Conservation (phyloP, 768 basidiomycete species). For the Trametes punicea region DNA sequence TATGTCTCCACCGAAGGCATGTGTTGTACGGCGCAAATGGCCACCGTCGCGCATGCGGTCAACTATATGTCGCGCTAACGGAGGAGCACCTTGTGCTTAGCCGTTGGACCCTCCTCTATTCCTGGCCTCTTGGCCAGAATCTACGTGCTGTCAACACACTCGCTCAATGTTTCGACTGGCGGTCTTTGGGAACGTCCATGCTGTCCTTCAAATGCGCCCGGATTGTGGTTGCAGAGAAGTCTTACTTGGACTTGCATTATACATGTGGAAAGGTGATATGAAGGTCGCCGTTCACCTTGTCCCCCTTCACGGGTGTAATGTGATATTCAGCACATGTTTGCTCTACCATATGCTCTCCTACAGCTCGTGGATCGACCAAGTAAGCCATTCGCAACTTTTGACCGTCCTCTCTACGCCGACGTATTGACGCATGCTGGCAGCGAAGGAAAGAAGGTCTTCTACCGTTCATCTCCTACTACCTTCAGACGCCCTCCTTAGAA, state of each 20-base stretch:
- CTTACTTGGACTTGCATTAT: neutral
- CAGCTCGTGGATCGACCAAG: neutral
- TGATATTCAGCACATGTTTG: neutral
- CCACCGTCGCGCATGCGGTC: neutral
- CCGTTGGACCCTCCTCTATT: too few species aligned
- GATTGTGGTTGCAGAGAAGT: neutral
- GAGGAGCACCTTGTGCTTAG: too few species aligned
- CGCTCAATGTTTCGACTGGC: too few species aligned
- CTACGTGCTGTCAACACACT: too few species aligned
- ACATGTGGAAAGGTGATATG: neutral
- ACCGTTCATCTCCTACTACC: constrained; percentile 9
- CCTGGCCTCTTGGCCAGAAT: too few species aligned
- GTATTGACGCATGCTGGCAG: constrained; percentile 5
- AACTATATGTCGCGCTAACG: too few species aligned
- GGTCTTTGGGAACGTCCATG: neutral
- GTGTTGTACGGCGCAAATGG: neutral
- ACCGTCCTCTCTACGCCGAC: neutral
- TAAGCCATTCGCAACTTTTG: neutral
- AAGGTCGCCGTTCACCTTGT: neutral
- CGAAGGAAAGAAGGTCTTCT: constrained; percentile 6
- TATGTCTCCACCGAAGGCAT: neutral
- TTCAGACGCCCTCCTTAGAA: neutral
- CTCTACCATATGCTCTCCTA: neutral
- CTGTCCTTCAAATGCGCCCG: neutral
- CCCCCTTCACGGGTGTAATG: neutral